Evolutionary conservation across 225 moss, liverwort and hornwort species (phyloP), one percentile per base, ranked within the genome.

Genomic region (Marchantia polymorpha): DNA sequence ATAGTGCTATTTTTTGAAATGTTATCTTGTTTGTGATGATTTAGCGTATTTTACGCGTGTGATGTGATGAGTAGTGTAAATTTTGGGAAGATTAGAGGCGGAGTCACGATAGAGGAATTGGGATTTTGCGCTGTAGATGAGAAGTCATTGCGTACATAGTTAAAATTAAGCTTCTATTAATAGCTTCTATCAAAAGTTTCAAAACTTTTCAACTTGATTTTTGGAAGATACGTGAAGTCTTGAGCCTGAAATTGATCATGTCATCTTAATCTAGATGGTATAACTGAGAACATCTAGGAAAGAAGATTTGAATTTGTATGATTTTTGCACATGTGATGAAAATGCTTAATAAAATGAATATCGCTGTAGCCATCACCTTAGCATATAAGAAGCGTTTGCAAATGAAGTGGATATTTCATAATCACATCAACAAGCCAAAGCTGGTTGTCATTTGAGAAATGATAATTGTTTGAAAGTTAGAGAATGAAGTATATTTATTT

Each of bases 201-300:
- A 25, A 78, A 67, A 17, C 47, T 52, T 26, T 23, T 19, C 13
- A 15, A 16, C 66, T 66, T 26, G 65, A n/a, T 17, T 12, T 51
- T 67, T 48, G 2, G 56, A 46, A 25, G 30, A 50, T 58, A 55
- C 20, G 52, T 68, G 78, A 79, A 69, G 69, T 48, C 51, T 30
- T 50, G 10, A 22, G 55, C 30, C 31, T 55, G 11, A 30, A 53
- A 55, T 29, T n/a, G 53, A 54, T 54, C 78, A 54, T 68, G 56
- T 55, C 8, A 68, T 27, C 53, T 29, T 79, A 53, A 70, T 69
- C 52, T 79, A 79, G 68, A 56, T 69, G 53, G 31, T 58, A 69
- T 69, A 79, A 55, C 51, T 78, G 78, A 63, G 63, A 66, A 67
- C 48, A 77, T 14, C 50, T 78, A 78, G 78, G 63, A 78, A 47